Evolutionary conservation across 1,284 basidiomycete species (phyloP).

Genomic region (Apiotrichum veenhuisii): DNA sequence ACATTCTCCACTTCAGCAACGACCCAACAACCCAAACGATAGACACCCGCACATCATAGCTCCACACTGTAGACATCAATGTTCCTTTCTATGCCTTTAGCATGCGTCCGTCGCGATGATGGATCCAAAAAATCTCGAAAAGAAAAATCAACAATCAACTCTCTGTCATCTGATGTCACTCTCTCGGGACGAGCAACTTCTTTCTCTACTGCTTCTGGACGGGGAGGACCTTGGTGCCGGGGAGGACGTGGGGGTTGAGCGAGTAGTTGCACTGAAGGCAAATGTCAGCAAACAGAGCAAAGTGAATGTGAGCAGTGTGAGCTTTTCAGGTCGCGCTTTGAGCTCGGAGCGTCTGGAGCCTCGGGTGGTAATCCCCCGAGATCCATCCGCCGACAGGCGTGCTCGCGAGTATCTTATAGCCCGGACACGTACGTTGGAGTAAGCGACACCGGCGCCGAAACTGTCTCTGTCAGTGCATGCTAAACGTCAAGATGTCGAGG

Average conservation of each 20-base stretch:
- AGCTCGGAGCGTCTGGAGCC: not conserved
- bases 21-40: not conserved
- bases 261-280: conserved; percentile 76
- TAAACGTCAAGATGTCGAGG: conserved; percentile 48
- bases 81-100: not conserved
- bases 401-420: not conserved
- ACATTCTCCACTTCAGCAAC: not conserved
- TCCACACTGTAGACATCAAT: conserved; percentile 3
- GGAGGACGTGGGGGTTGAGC: conserved; percentile 89
- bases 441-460: conserved; percentile 66
- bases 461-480: conserved; percentile 23
- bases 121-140: not conserved
- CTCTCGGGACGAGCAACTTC: not conserved
- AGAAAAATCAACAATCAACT: not conserved
- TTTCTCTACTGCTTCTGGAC: conserved; percentile 31
- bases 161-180: not conserved
- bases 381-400: not conserved
- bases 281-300: not conserved
- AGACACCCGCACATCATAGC: not conserved
- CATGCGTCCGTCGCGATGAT: not conserved
- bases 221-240: conserved; percentile 75
- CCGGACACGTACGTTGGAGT: conserved; percentile 54
- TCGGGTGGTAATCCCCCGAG: not conserved
- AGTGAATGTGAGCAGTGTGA: not conserved
- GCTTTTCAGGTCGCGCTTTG: too few species aligned